Evolutionary conservation across 352 stramenopile species (phyloP).

Genomic region (Phytophthora chlamydospora): DNA sequence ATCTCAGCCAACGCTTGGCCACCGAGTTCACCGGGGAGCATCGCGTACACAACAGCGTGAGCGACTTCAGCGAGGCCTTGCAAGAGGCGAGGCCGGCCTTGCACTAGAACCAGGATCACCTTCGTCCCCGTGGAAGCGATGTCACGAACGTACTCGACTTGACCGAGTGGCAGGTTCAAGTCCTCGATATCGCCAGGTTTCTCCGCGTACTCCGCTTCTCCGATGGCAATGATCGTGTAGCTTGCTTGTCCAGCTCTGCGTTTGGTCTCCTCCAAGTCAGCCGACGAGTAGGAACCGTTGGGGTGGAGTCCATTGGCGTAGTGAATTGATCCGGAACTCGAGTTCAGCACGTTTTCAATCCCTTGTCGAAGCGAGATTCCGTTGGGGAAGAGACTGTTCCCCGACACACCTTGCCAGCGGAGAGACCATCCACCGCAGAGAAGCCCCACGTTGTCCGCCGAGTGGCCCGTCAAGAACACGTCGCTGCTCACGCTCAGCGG

Average conservation of each 20-base stretch:
- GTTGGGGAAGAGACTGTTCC: conserved; percentile 66
- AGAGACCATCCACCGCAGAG: conserved; percentile 86
- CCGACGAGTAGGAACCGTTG: conserved; percentile 59
- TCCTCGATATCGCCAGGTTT: conserved; percentile 90
- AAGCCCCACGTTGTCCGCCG: conserved; percentile 70
- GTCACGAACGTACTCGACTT: conserved; percentile 82
- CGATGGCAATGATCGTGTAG: conserved; percentile 80
- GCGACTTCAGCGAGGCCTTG: conserved; percentile 57
- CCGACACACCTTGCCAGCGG: conserved; percentile 86
- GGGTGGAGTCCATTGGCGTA: conserved; percentile 65
- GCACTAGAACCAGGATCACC: conserved; percentile 78
- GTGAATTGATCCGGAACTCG: conserved; percentile 22
- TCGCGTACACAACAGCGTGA: conserved; percentile 78
- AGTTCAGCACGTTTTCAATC: conserved; percentile 43
- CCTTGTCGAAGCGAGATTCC: conserved; percentile 67
- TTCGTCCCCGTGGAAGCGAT: conserved; percentile 76
- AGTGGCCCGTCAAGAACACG: conserved; percentile 75
- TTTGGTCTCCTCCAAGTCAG: conserved; percentile 49
- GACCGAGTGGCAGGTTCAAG: conserved; percentile 65
- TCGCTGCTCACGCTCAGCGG: conserved; percentile 42
- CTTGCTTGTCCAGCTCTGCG: conserved; percentile 18
- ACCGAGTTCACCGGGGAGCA: conserved; percentile 82
- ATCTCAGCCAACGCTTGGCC: conserved; percentile 89
- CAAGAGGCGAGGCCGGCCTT: conserved; percentile 83
- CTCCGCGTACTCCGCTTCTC: conserved; percentile 84